A percentile compares a stretch with the other conserved stretches of the same genome.
These are phyloP conservation scores for Tolypocladium capitatum DNA, from an alignment of 2,329 filamentous ascomycete genomes.

Conservation along the genomic window DNA sequence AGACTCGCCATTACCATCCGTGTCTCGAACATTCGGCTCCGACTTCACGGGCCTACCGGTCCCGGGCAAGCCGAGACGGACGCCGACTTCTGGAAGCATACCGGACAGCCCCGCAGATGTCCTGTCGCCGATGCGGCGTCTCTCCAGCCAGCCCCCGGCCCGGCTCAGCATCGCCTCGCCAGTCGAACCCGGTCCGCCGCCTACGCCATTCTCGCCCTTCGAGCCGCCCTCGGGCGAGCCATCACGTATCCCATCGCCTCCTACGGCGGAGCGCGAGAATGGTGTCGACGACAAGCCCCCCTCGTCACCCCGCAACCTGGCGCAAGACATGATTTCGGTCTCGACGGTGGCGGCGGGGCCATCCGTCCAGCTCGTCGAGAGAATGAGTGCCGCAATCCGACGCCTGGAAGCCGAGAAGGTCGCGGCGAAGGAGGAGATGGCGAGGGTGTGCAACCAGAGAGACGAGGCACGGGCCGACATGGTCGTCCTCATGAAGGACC, in stretches of 20 bases:
- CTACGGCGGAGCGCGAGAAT: slow-evolving; percentile 34
- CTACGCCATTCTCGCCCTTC: slow-evolving; percentile 34
- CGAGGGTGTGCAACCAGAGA: slow-evolving; percentile 66
- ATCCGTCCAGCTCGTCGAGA: slow-evolving; percentile 86
- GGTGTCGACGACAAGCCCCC: slow-evolving; percentile 31
- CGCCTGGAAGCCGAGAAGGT: slow-evolving; percentile 87
- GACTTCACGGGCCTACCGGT: slow-evolving; percentile 36
- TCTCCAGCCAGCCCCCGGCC: slow-evolving; percentile 33
- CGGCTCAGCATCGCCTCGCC: slow-evolving; percentile 27
- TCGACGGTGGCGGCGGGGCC: slow-evolving; percentile 85
- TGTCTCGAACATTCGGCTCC: slow-evolving; percentile 39
- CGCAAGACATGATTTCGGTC: slow-evolving; percentile 76
- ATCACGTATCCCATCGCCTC: slow-evolving; percentile 21
- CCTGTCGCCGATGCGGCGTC: slow-evolving; percentile 29
- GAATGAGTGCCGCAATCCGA: slow-evolving; percentile 88
- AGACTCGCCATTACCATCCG: slow-evolving; percentile 38
- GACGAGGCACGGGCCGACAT: slow-evolving; percentile 89
- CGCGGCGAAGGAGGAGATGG: slow-evolving; percentile 73
- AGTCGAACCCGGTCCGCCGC: slow-evolving; percentile 20
- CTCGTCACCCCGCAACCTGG: slow-evolving; percentile 52
- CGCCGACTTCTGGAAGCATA: slow-evolving; percentile 35
- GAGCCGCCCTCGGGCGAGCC: slow-evolving; percentile 23
- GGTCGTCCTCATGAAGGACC: slow-evolving; percentile 77
- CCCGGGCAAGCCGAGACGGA: slow-evolving; percentile 19
- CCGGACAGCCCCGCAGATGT: slow-evolving; percentile 24